phyloP scores from a whole-genome alignment of 108 stramenopile genomes.

The Parietichytrium sp. region DNA sequence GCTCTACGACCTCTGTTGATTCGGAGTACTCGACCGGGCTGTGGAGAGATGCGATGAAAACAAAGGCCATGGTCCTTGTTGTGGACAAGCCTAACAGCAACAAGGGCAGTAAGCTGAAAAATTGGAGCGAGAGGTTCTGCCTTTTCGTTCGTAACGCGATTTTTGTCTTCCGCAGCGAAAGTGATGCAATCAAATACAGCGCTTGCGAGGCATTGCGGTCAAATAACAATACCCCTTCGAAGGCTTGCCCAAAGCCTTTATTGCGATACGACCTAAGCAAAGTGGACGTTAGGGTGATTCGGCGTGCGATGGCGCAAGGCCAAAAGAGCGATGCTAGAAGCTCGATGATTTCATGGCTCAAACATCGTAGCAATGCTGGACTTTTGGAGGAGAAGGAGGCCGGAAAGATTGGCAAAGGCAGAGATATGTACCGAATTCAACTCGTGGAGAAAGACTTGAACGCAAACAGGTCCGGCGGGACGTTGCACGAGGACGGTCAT shows the following conservation, averaged over 20 bases:
- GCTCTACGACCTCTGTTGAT: too few species aligned
- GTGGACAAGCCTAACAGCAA: too few species aligned
- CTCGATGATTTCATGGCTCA: background rate
- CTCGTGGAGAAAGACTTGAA: constrained; percentile 1
- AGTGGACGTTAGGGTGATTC: too few species aligned
- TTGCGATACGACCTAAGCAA: too few species aligned
- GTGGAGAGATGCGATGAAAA: too few species aligned
- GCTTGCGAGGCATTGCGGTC: too few species aligned
- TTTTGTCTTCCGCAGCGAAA: background rate
- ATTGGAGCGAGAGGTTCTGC: background rate
- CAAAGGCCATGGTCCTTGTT: too few species aligned
- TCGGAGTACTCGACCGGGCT: too few species aligned
- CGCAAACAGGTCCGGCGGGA: background rate
- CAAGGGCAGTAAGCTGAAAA: background rate
- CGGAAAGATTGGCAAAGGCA: background rate
- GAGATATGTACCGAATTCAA: background rate
- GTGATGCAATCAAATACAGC: background rate
- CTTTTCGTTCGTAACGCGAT: background rate
- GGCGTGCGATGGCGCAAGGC: too few species aligned
- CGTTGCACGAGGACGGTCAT: background rate
- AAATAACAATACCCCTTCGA: too few species aligned
- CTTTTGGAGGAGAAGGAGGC: too few species aligned
- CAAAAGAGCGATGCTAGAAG: background rate
- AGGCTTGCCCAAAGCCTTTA: too few species aligned
- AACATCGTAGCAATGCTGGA: background rate